A percentile compares a stretch with the other conserved stretches of the same genome.
Evolutionary conservation across 2,329 filamentous ascomycete genomes (phyloP).

Genomic region (Alternaria atra): DNA sequence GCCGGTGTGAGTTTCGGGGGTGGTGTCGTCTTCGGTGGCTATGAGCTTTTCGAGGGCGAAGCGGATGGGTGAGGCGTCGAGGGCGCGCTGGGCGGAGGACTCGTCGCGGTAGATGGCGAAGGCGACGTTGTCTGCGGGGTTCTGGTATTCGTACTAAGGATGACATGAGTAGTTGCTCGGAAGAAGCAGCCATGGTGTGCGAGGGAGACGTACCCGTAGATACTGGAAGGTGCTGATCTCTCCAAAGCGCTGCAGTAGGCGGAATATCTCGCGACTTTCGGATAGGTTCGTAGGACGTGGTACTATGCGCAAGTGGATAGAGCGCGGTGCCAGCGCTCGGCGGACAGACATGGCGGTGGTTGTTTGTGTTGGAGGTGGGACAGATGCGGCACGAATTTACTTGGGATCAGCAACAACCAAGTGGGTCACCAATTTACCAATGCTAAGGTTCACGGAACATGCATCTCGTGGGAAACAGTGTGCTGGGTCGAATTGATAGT

Average conservation of each 20-base stretch:
- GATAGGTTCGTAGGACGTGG: conserved; percentile 58
- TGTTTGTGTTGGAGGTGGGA: conserved; percentile 4
- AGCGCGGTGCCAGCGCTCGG: conserved; percentile 49
- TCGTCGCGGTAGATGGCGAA: conserved; percentile 58
- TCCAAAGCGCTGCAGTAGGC: conserved; percentile 59
- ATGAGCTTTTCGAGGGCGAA: conserved; percentile 54
- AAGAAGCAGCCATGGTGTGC: background rate
- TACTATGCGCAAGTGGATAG: conserved; percentile 58
- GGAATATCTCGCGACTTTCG: conserved; percentile 60
- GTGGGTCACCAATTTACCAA: conserved; percentile 35
- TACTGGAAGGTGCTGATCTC: conserved; percentile 59
- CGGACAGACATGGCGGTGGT: conserved; percentile 40
- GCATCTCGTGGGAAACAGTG: conserved; percentile 30
- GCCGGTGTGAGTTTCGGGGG: background rate
- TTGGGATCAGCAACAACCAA: conserved; percentile 20
- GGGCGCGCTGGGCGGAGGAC: conserved; percentile 52
- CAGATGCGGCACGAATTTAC: conserved; percentile 7
- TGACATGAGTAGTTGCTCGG: background rate
- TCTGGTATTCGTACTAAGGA: conserved; percentile 55
- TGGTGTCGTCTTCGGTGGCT: conserved; percentile 7
- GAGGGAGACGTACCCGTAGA: conserved; percentile 46
- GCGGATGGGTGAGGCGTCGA: conserved; percentile 57
- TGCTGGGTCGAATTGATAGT: conserved; percentile 19
- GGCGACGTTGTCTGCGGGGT: conserved; percentile 53
- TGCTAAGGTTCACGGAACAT: conserved; percentile 23